Evolutionary conservation across 169 alveolate species (phyloP), one percentile per base, ranked within the genome.

Genomic region (Plasmodium adleri): DNA sequence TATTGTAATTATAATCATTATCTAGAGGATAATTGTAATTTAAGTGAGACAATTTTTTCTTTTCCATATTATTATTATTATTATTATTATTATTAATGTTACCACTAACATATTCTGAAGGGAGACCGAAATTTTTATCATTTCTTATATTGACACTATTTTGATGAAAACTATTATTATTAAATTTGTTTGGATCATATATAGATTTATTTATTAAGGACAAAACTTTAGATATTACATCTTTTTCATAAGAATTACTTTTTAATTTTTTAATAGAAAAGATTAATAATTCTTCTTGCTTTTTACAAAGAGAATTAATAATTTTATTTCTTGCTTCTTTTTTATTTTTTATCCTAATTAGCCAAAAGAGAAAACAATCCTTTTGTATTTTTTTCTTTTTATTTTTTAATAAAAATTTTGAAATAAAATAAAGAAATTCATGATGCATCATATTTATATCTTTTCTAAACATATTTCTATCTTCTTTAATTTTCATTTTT

Each of bases 401-500:
- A 67, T 78, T 62, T 2, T 67, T 15, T 13, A 78, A 47, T 45
- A 78, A 20, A 66, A 78, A 47, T 39, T 78, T 78, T 50, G 54
- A 66, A 66, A 78, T 78, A 45, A 78, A 56, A 59, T 78, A 64
- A 2, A 64, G 66, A n/a, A 78, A 17, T 66, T 78, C 52, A 10
- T 64, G 71, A 39, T 78, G 22, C 43, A 78, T 70, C 50, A 64
- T 47, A 52, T 78, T 50, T 39, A 78, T 47, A 47, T 78, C 89
- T 32, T 78, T 78, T 78, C 76, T 78, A 43, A 49, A 78, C 12
- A 78, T 49, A 78, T 78, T 78, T 78, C 89, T 54, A 26, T 78
- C 89, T 50, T 78, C 89, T 22, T 78, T 78, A 64, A 78, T 50
- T 66, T 78, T 78, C 39, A 78, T 50, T 78, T 78, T 78, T 60